Evolutionary conservation across 2,329 filamentous ascomycete species (phyloP).

Genomic region (Ustilaginoidea virens): DNA sequence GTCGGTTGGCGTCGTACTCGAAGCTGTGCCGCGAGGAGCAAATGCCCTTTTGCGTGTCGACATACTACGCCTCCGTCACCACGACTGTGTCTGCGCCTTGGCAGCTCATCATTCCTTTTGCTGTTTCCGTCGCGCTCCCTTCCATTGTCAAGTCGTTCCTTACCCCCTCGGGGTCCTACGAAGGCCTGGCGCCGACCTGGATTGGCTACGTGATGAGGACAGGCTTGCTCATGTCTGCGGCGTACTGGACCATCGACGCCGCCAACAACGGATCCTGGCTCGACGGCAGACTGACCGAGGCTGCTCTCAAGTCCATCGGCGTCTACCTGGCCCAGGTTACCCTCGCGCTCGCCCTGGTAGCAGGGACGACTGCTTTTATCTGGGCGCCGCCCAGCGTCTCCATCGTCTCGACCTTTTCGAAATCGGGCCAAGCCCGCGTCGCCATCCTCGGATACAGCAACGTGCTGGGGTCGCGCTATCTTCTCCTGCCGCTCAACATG

Average conservation of each 20-base stretch:
- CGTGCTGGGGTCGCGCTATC: conserved; percentile 79
- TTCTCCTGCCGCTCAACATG: conserved; percentile 69
- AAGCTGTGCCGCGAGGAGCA: conserved; percentile 94
- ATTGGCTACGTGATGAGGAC: conserved; percentile 65
- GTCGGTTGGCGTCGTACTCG: conserved; percentile 70
- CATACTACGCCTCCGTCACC: conserved; percentile 82
- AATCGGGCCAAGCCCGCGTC: conserved; percentile 38
- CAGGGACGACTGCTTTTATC: conserved; percentile 69
- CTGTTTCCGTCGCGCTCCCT: conserved; percentile 57
- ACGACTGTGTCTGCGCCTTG: conserved; percentile 87
- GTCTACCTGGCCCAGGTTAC: conserved; percentile 67
- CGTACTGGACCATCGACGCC: conserved; percentile 81
- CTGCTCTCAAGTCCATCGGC: conserved; percentile 55
- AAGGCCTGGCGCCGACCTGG: conserved; percentile 74
- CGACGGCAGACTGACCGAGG: conserved; percentile 33
- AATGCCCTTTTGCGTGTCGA: conserved; percentile 91
- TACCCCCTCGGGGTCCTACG: conserved; percentile 67
- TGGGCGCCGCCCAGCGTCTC: conserved; percentile 77
- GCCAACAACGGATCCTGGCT: conserved; percentile 81
- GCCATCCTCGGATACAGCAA: conserved; percentile 86
- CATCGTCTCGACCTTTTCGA: conserved; percentile 40
- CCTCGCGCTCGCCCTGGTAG: conserved; percentile 65
- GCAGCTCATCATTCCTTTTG: conserved; percentile 70
- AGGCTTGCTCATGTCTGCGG: conserved; percentile 58
- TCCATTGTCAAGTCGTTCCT: conserved; percentile 68